These are phyloP conservation scores for Geotrichum klebahnii DNA, from an alignment of 1,139 yeast species.

Conservation along the genomic window DNA sequence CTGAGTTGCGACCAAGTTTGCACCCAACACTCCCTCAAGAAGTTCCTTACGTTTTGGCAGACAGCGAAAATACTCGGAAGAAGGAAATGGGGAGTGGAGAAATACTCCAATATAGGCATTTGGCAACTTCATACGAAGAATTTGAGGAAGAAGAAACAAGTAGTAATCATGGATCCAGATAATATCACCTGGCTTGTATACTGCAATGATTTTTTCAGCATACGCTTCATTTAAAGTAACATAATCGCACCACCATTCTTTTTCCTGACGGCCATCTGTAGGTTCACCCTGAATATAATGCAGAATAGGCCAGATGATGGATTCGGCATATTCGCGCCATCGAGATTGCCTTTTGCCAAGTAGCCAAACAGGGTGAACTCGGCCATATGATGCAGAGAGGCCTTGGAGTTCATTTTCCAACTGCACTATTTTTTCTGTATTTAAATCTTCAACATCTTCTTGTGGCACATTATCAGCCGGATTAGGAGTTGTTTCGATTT, in stretches of 20 bases:
- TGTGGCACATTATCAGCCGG: slow-evolving; percentile 19
- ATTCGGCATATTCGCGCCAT: slow-evolving; percentile 89
- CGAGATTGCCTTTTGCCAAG: slow-evolving; percentile 58
- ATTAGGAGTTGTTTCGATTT: slow-evolving; percentile 39
- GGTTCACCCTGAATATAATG: slow-evolving; percentile 80
- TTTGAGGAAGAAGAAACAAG: slow-evolving; percentile 74
- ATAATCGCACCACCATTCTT: slow-evolving; percentile 86
- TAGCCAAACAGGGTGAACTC: slow-evolving; percentile 75
- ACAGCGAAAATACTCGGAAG: slow-evolving; percentile 90
- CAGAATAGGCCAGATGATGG: slow-evolving; percentile 87
- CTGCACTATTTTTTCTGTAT: slow-evolving; percentile 23
- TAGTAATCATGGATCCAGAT: slow-evolving; percentile 96
- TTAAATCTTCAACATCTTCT: slow-evolving; percentile 20
- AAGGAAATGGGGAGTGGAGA: slow-evolving; percentile 68
- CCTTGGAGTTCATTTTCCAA: slow-evolving; percentile 19
- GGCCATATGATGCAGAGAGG: slow-evolving; percentile 41
- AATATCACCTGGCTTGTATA: slow-evolving; percentile 85
- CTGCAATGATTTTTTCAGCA: slow-evolving; percentile 65
- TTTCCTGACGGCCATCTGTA: slow-evolving; percentile 66
- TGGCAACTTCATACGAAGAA: slow-evolving; percentile 76
- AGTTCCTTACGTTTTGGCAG: slow-evolving; percentile 76
- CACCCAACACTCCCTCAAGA: slow-evolving; percentile 86
- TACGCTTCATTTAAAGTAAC: slow-evolving; percentile 87
- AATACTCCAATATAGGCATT: slow-evolving; percentile 78
- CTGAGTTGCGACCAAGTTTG: slow-evolving; percentile 83